These are phyloP conservation scores for Salpingoeca rosetta DNA, from an alignment of 78 protist species.

Conservation along the genomic window DNA sequence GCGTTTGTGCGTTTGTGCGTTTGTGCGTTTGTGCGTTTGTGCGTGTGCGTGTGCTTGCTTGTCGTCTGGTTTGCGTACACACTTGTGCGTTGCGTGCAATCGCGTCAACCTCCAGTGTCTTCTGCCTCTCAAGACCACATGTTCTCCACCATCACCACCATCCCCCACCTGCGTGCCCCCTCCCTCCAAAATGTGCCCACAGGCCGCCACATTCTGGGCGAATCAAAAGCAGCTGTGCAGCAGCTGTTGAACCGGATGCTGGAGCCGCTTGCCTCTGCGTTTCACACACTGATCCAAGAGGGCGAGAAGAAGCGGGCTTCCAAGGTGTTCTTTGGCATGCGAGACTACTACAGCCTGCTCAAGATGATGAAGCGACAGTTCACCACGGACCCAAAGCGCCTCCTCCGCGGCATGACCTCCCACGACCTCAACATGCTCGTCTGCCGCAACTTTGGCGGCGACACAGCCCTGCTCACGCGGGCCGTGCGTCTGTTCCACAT, in stretches of 20 bases:
- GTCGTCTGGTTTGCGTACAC: too few species aligned
- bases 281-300: slow-evolving; percentile 17
- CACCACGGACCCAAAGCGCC: not conserved
- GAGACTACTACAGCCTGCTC: slow-evolving; percentile 42
- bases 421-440: not conserved
- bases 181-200: too few species aligned
- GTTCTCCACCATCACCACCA: too few species aligned
- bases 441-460: slow-evolving; percentile 13
- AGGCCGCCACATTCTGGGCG: too few species aligned
- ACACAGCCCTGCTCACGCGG: not conserved
- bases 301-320: slow-evolving; percentile 19
- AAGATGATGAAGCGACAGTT: slow-evolving; percentile 12
- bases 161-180: too few species aligned
- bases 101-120: too few species aligned
- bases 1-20: too few species aligned
- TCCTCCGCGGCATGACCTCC: not conserved
- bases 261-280: slow-evolving; percentile 18
- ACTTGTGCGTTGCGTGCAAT: too few species aligned
- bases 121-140: too few species aligned
- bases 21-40: too few species aligned
- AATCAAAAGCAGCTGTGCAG: too few species aligned
- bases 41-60: too few species aligned
- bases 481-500: not conserved
- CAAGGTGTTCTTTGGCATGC: slow-evolving; percentile 41
- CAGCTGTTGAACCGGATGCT: not conserved